These are phyloP conservation scores for Aspergillaceae sp. DNA, from an alignment of 2,329 filamentous ascomycete genomes.

Conservation along the genomic window DNA sequence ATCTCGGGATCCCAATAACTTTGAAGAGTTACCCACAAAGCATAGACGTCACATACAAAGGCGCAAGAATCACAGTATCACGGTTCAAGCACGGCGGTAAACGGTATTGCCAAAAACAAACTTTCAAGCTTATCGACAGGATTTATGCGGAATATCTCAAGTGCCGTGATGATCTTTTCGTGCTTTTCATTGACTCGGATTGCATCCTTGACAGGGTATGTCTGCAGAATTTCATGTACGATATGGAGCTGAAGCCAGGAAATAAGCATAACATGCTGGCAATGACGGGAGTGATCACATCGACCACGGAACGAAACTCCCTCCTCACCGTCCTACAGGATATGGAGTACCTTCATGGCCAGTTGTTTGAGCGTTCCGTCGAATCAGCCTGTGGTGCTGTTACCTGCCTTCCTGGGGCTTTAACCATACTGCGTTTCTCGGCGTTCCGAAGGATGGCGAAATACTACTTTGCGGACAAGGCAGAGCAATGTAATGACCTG, in stretches of 20 bases:
- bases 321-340: constrained; percentile 90
- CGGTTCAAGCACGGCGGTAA: constrained; percentile 91
- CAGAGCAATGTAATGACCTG: constrained; percentile 86
- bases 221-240: constrained; percentile 95
- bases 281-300: constrained; percentile 96
- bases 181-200: constrained; percentile 95
- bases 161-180: constrained; percentile 83
- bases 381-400: constrained; percentile 91
- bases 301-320: constrained; percentile 79
- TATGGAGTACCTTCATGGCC: constrained; percentile 96
- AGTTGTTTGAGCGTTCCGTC: constrained; percentile 90
- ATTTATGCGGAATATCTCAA: constrained; percentile 82
- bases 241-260: constrained; percentile 94
- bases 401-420: constrained; percentile 87
- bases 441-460: constrained; percentile 95
- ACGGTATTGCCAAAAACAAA: constrained; percentile 84
- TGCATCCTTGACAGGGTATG: constrained; percentile 88
- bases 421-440: constrained; percentile 92
- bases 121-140: constrained; percentile 86
- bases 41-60: constrained; percentile 79
- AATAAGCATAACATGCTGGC: constrained; percentile 89
- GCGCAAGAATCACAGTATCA: constrained; percentile 78
- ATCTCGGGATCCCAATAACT: constrained; percentile 65
- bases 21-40: constrained; percentile 74
- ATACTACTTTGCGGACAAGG: constrained; percentile 96